phyloP scores from a whole-genome alignment of 2,329 filamentous ascomycete species.

The Teratosphaeria gauchensis region DNA sequence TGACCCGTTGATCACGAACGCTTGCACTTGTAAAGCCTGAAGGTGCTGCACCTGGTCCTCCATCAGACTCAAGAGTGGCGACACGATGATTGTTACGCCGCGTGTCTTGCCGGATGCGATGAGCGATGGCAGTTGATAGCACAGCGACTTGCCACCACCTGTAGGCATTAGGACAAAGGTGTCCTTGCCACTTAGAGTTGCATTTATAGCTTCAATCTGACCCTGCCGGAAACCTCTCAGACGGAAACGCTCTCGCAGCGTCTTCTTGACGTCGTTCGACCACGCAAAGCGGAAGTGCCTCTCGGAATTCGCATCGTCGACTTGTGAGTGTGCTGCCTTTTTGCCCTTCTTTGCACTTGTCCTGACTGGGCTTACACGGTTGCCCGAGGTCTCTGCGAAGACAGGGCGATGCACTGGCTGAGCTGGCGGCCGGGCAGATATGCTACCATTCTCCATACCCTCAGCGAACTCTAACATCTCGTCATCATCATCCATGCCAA shows the following conservation, averaged over 20 bases:
- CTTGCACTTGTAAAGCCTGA: conserved; percentile 62
- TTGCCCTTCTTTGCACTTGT: conserved; percentile 23
- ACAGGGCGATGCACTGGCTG: conserved; percentile 8
- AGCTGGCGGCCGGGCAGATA: neutral
- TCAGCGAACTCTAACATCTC: conserved; percentile 35
- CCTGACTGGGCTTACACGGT: conserved; percentile 9
- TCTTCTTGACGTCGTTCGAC: conserved; percentile 74
- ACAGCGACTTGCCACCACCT: conserved; percentile 90
- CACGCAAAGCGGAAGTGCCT: conserved; percentile 48
- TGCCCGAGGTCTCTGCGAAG: conserved; percentile 25
- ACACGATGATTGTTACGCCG: conserved; percentile 90
- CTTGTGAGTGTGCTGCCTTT: conserved; percentile 10
- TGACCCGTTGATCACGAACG: conserved; percentile 73
- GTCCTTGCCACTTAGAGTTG: conserved; percentile 77
- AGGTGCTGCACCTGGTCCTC: conserved; percentile 90
- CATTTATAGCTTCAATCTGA: conserved; percentile 92
- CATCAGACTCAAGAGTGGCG: conserved; percentile 90
- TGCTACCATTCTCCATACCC: conserved; percentile 31
- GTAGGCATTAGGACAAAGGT: conserved; percentile 97
- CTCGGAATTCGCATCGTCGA: conserved; percentile 16
- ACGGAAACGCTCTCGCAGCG: conserved; percentile 73
- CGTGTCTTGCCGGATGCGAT: conserved; percentile 68
- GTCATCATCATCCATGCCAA: conserved; percentile 26
- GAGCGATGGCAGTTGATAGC: conserved; percentile 88
- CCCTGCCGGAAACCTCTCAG: conserved; percentile 82